These are phyloP conservation scores for Coemansia furcata DNA, from an alignment of 192 early-diverging fungal genomes.

Conservation along the genomic window DNA sequence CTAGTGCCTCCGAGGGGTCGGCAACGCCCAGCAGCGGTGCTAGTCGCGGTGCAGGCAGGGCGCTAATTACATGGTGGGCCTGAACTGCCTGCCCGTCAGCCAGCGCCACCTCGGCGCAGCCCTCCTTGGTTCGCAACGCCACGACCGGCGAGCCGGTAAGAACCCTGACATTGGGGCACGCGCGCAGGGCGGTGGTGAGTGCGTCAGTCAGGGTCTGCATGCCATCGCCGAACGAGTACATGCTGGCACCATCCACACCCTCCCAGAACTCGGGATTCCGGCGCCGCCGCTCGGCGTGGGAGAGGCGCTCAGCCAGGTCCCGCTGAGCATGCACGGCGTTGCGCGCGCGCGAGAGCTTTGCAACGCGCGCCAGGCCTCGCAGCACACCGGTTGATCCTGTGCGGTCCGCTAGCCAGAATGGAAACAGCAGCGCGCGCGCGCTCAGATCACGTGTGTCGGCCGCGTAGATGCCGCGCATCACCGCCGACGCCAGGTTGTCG, in stretches of 20 bases:
- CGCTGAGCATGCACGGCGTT: constrained; percentile 20
- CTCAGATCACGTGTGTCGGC: constrained; percentile 79
- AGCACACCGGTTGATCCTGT: constrained; percentile 28
- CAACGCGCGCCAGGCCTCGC: constrained; percentile 27
- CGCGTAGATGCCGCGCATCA: constrained; percentile 93
- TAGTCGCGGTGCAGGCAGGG: constrained; percentile 63
- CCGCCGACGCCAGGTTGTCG: constrained; percentile 80
- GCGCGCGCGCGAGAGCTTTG: constrained; percentile 27
- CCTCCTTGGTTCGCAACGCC: constrained; percentile 35
- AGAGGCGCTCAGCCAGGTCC: constrained; percentile 16
- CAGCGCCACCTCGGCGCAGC: constrained; percentile 25
- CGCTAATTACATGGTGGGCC: constrained; percentile 65
- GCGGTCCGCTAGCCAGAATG: constrained; percentile 69
- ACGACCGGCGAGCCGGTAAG: constrained; percentile 47
- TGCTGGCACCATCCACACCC: constrained; percentile 60
- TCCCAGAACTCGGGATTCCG: constrained; percentile 59
- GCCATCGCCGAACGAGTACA: constrained; percentile 83
- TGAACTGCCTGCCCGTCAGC: constrained; percentile 31
- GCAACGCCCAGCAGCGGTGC: constrained; percentile 40
- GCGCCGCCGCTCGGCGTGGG: constrained; percentile 15
- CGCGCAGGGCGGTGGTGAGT: constrained; percentile 54
- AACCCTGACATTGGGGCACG: constrained; percentile 60
- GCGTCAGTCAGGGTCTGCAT: constrained; percentile 66
- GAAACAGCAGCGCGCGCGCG: constrained; percentile 68
- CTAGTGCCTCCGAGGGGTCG: constrained; percentile 37